Base-by-base conservation (phyloP, 306 rosid species). In the Carpinus fangiana region DNA sequence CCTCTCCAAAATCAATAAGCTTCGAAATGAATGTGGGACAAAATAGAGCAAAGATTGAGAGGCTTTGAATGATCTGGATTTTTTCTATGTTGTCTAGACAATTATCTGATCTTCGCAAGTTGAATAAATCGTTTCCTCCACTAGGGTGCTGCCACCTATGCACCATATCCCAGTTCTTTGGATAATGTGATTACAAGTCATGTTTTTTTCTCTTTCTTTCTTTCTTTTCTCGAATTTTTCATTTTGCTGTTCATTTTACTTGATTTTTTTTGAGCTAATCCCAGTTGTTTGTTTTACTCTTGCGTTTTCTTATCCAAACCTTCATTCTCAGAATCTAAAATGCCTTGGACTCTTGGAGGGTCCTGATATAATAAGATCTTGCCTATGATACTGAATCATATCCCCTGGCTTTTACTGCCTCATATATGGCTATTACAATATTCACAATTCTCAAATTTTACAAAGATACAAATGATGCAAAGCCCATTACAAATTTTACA, bases 161-260 rank as follows among this genome's bases (percentile, higher is more conserved):
- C 65, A 88, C 90, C 93, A 87, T 90, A 92, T 92, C 97, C 78
- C 76, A 5, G 61, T 81, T 74, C 70, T 78, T 48, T 81, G 92
- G 97, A 92, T 87, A 87, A 87, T 78, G 85, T 79, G 83, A 41
- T 54, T 72, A 60, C 83, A 74, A 51, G 79, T 70, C 83, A 77
- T 77, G 78, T 53, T 3, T 76, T 70, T 75, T 72, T 23, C 1
- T 23, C 26, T 1, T 23, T 23, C 26, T 23, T 55, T 74, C 5
- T 46, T 56, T 66, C 8, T 23, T 10, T 28, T 26, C 11, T 66
- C 36, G 5, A 14, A 12, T 46, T 9, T 52, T 12, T 51, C 3
- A 0, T 36, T 67, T 31, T 62, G 23, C 4, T 38, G 17, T 13
- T 50, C 21, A 8, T 0, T 5, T 65, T n/a, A n/a, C 23, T 73